These are phyloP conservation scores for Aspergillus texensis DNA, from an alignment of 2,329 filamentous ascomycete species.

Conservation along the genomic window DNA sequence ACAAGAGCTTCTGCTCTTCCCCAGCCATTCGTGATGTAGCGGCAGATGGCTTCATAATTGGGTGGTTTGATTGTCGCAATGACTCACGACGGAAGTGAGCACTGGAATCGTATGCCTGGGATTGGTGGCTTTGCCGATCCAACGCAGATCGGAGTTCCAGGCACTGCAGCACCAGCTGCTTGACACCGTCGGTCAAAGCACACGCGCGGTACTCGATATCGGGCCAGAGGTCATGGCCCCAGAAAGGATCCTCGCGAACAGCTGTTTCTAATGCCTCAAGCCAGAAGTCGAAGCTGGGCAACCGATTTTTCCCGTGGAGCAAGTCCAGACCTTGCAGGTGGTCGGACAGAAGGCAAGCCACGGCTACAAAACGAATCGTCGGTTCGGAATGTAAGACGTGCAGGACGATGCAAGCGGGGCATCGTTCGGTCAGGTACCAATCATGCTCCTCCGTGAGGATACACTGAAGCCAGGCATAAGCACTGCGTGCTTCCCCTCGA, in stretches of 20 bases:
- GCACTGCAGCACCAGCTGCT: conserved; percentile 44
- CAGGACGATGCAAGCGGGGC: conserved; percentile 51
- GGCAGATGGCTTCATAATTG: conserved; percentile 30
- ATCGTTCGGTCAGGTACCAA: conserved; percentile 60
- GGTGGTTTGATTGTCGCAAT: conserved; percentile 31
- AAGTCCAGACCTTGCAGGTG: conserved; percentile 32
- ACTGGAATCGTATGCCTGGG: conserved; percentile 22
- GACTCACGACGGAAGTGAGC: conserved; percentile 23
- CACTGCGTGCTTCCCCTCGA: conserved; percentile 57
- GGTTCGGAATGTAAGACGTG: conserved; percentile 49
- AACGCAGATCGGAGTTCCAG: conserved; percentile 35
- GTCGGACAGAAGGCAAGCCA: conserved; percentile 45
- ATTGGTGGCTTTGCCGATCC: conserved; percentile 25
- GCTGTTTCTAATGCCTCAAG: conserved; percentile 40
- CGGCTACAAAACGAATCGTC: conserved; percentile 46
- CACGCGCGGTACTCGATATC: conserved; percentile 45
- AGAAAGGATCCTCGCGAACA: conserved; percentile 47
- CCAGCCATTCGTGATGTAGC: conserved; percentile 30
- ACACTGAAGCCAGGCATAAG: conserved; percentile 62
- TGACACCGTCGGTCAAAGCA: conserved; percentile 40
- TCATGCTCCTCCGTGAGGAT: conserved; percentile 60
- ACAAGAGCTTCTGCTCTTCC: conserved; percentile 36
- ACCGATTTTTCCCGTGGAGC: conserved; percentile 18
- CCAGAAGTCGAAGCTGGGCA: conserved; percentile 44
- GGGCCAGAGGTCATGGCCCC: conserved; percentile 46